Evolutionary conservation across 331 rosid species (phyloP).

Genomic region (Telfairia occidentalis): DNA sequence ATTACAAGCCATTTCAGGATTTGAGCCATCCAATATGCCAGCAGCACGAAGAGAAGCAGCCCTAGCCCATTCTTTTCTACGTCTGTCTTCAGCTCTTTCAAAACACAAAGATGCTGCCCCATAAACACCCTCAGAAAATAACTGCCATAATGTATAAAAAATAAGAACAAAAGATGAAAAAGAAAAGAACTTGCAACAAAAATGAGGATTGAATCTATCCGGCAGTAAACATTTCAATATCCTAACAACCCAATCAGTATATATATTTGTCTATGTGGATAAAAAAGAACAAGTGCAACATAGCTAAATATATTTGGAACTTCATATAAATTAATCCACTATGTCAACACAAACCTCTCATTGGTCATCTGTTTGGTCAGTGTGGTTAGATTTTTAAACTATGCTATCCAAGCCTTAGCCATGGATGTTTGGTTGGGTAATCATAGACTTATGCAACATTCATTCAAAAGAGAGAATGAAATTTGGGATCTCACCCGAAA

Average conservation of each 20-base stretch:
- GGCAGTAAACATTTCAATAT: background rate
- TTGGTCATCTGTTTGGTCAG: background rate
- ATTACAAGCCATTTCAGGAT: constrained; percentile 7
- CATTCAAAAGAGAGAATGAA: background rate
- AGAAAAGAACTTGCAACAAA: background rate
- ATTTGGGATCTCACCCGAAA: background rate
- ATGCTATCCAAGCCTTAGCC: background rate
- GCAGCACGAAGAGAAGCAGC: constrained; percentile 23
- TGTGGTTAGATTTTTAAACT: background rate
- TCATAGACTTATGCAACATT: background rate
- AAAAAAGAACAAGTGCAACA: background rate
- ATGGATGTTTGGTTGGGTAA: background rate
- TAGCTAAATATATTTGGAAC: background rate
- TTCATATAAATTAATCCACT: background rate
- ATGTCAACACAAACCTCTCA: background rate
- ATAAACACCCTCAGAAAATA: constrained; percentile 14
- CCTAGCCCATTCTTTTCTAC: constrained; percentile 13
- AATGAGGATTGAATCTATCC: background rate
- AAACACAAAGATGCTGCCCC: constrained; percentile 25
- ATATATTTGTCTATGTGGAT: background rate
- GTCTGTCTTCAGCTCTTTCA: constrained; percentile 18
- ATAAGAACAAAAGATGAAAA: background rate
- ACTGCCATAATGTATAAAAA: constrained; percentile 13
- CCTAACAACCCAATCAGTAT: background rate
- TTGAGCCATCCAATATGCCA: background rate